These are phyloP conservation scores for Solanum rostratum DNA, from an alignment of 257 asterid species.

Conservation along the genomic window DNA sequence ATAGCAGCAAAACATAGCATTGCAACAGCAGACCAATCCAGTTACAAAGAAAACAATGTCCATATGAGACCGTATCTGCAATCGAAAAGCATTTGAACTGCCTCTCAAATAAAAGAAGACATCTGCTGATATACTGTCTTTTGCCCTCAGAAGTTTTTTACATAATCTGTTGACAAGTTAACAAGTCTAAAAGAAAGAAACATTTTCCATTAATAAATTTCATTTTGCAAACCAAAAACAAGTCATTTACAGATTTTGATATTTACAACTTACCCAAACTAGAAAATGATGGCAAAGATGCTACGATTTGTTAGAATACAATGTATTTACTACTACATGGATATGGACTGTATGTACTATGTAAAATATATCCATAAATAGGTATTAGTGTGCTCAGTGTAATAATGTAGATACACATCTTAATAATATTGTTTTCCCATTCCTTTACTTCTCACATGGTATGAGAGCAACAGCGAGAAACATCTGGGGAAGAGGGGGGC, in stretches of 20 bases:
- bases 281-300: background rate
- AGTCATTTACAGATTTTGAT: background rate
- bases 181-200: background rate
- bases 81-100: background rate
- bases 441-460: background rate
- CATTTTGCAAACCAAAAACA: background rate
- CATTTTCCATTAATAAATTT: background rate
- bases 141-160: background rate
- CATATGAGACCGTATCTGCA: background rate
- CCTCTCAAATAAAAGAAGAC: background rate
- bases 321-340: background rate
- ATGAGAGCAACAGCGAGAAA: background rate
- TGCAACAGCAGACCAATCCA: background rate
- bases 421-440: background rate
- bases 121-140: background rate
- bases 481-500: background rate
- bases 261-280: background rate
- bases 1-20: background rate
- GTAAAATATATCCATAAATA: background rate
- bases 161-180: background rate
- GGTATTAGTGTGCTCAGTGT: background rate
- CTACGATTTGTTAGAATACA: background rate
- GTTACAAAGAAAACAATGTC: background rate
- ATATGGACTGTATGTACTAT: background rate
- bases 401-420: background rate